Conservation (phyloP, 805 yeast species). For the Saccharomyces paradoxus region DNA sequence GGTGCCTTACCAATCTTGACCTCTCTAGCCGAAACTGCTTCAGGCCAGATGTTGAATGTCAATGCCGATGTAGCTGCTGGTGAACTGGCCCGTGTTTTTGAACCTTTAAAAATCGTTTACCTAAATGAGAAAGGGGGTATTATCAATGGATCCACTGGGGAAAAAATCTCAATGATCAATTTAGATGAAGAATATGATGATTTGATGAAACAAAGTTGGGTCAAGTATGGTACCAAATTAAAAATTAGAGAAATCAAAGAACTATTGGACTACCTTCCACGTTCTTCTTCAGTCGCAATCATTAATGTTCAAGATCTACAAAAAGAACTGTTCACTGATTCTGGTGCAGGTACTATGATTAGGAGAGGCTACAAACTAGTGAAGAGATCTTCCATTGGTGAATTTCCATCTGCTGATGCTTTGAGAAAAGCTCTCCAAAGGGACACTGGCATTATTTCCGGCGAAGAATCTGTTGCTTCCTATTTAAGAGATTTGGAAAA, state of each 20-base stretch:
- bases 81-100: slow-evolving; percentile 91
- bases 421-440: slow-evolving; percentile 69
- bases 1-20: slow-evolving; percentile 96
- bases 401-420: slow-evolving; percentile 64
- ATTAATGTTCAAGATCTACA: slow-evolving; percentile 91
- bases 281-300: slow-evolving; percentile 96
- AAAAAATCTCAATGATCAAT: slow-evolving; percentile 81
- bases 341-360: slow-evolving; percentile 98
- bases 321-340: slow-evolving; percentile 94
- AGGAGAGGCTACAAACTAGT: slow-evolving; percentile 91
- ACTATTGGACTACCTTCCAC: slow-evolving; percentile 84
- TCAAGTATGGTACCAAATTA: slow-evolving; percentile 94
- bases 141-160: slow-evolving; percentile 84
- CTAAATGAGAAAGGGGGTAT: slow-evolving; percentile 97
- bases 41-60: slow-evolving; percentile 93
- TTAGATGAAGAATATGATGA: slow-evolving; percentile 93
- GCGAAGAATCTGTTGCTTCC: slow-evolving; percentile 67
- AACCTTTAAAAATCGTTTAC: slow-evolving; percentile 93
- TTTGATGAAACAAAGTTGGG: slow-evolving; percentile 91
- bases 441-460: slow-evolving; percentile 66
- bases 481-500: slow-evolving; percentile 67
- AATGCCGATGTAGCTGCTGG: slow-evolving; percentile 99
- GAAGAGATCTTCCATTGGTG: slow-evolving; percentile 58
- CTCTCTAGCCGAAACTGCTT: slow-evolving; percentile 90
- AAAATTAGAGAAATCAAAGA: slow-evolving; percentile 96